Evolutionary conservation across 345 rosid species (phyloP), one percentile per base, ranked within the genome.

Genomic region (Cardamine chenopodiifolia): DNA sequence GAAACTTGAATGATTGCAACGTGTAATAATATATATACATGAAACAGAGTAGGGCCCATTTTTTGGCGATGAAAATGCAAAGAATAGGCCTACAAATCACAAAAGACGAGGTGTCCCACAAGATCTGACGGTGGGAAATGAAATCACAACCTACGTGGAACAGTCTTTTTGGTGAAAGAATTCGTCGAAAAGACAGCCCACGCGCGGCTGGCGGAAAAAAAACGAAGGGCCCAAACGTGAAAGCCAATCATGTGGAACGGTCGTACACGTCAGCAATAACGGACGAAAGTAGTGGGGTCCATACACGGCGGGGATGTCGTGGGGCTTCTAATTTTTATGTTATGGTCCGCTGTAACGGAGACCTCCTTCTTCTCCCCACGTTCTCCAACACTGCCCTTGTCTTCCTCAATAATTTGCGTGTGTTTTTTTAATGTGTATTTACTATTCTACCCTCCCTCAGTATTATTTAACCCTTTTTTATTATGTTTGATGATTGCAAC

Each of bases 181-280:
- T 57, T 73, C 23, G 22, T 73, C 39, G 23, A 80, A n/a, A 12
- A 84, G 89, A 81, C 94, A 90, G 92, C 91, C 87, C 82, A 82
- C 58, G 66, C 69, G 69, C 66, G 77, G 86, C 83, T 78, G 96
- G 80, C 79, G 83, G 57, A 48, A 22, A 62, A 49, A 82, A 78
- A 19, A 49, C 55, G 57, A 2, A 17, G 34, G 78, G 26, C 15
- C 40, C 12, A 50, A 70, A 71, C 79, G 71, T 78, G 83, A 82
- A 68, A 75, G 60, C 93, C 91, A 83, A 88, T 87, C 92, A 93
- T 71, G 84, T 83, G 83, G 25, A 76, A 34, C 10, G 77, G 76
- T 80, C 57, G 7, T 74, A 75, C 96, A 89, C 82, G 84, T 86
- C 88, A 81, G 58, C 81, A 11, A 11, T 23, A 37, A 44, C 80